phyloP scores from a whole-genome alignment of 225 moss, liverwort and hornwort species.

The Neckera pumila region DNA sequence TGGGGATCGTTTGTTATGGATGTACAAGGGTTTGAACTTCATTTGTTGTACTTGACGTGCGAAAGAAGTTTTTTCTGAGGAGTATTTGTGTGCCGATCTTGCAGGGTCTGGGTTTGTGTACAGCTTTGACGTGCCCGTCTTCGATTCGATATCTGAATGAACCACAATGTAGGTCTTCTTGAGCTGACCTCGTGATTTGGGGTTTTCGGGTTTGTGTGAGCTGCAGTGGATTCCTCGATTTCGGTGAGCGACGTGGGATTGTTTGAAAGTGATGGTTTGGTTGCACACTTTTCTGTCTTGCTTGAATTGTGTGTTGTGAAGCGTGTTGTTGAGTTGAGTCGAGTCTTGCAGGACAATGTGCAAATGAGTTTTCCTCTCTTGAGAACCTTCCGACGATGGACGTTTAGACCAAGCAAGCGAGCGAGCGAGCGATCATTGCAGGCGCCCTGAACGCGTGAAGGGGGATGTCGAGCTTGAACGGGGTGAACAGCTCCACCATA shows the following conservation, averaged over 20 bases:
- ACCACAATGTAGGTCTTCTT: conserved; percentile 67
- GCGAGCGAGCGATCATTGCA: background rate
- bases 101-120: conserved; percentile 96
- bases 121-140: conserved; percentile 90
- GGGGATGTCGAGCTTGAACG: background rate
- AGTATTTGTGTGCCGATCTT: background rate
- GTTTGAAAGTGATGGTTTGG: background rate
- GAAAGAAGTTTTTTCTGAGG: background rate
- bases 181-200: background rate
- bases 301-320: background rate
- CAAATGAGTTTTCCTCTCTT: background rate
- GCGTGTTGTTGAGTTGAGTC: background rate
- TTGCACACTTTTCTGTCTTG: background rate
- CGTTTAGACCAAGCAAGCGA: conserved; percentile 6
- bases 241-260: background rate
- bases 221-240: background rate
- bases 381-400: background rate
- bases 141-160: conserved; percentile 97
- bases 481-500: background rate
- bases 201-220: background rate
- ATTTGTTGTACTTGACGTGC: background rate
- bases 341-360: background rate
- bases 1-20: background rate
- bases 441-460: background rate
- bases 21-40: background rate